A percentile compares a stretch with the other conserved stretches of the same genome.
Conservation (phyloP, 345 rosid genomes). For the Pistacia atlantica region DNA sequence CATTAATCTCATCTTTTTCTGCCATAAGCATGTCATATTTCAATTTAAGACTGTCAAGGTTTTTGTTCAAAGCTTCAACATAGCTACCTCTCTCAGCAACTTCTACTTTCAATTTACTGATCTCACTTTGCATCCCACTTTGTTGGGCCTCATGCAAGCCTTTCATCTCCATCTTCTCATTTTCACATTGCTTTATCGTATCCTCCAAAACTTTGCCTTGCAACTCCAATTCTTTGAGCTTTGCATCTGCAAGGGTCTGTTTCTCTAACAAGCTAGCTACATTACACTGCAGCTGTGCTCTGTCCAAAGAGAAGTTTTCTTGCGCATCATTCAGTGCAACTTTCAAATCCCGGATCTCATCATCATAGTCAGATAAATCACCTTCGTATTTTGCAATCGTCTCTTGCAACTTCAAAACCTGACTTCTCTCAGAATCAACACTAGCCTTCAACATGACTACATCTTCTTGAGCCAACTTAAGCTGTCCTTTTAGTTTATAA, state of each 20-base stretch:
- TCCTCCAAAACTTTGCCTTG: slow-evolving; percentile 41
- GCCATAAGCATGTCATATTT: slow-evolving; percentile 47
- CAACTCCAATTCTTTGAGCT: slow-evolving; percentile 48
- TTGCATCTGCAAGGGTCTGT: slow-evolving; percentile 36
- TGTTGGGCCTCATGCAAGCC: slow-evolving; percentile 26
- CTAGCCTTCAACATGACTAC: slow-evolving; percentile 24
- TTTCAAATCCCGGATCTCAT: slow-evolving; percentile 41
- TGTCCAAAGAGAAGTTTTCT: slow-evolving; percentile 51
- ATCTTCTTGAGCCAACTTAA: slow-evolving; percentile 29
- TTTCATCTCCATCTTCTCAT: slow-evolving; percentile 41
- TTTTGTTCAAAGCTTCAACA: slow-evolving; percentile 45
- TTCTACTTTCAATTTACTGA: slow-evolving; percentile 43
- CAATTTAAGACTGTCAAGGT: slow-evolving; percentile 39
- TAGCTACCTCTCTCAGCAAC: slow-evolving; percentile 32
- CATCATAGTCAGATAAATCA: slow-evolving; percentile 42
- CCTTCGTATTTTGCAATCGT: slow-evolving; percentile 27
- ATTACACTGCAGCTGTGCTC: slow-evolving; percentile 53
- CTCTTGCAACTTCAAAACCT: slow-evolving; percentile 47
- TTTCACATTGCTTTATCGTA: slow-evolving; percentile 33
- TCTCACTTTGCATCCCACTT: slow-evolving; percentile 31
- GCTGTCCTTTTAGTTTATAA: slow-evolving; percentile 27
- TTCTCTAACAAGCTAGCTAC: slow-evolving; percentile 44
- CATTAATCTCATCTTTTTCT: slow-evolving; percentile 54
- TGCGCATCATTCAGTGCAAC: slow-evolving; percentile 47
- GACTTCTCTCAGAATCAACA: slow-evolving; percentile 42